Evolutionary conservation across 2,329 filamentous ascomycete genomes (phyloP).

Genomic region (Stromatinia cepivora): DNA sequence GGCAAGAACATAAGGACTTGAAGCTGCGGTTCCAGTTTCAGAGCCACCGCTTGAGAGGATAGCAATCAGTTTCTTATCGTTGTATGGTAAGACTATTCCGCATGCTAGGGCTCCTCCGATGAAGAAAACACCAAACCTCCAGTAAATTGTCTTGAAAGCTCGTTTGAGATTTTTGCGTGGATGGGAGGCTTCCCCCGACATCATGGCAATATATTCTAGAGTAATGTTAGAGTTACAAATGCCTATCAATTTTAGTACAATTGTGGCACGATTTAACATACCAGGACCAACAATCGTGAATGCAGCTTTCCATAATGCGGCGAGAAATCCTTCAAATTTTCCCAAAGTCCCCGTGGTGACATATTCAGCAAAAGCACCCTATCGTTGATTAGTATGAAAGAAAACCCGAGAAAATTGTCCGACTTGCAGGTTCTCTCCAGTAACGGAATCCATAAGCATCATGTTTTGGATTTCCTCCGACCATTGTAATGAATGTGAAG

Average conservation of each 20-base stretch:
- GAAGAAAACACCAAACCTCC: conserved; percentile 70
- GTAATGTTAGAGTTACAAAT: neutral
- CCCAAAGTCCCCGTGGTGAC: conserved; percentile 64
- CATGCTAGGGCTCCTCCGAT: conserved; percentile 66
- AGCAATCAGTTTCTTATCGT: conserved; percentile 56
- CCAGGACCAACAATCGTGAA: conserved; percentile 44
- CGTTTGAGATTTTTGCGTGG: conserved; percentile 63
- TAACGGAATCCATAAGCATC: conserved; percentile 71
- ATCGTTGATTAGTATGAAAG: neutral
- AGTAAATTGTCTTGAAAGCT: conserved; percentile 73
- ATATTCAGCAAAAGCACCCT: conserved; percentile 63
- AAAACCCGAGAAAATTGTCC: neutral
- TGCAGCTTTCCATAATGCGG: conserved; percentile 51
- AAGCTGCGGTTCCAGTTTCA: conserved; percentile 47
- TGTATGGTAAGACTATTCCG: conserved; percentile 65
- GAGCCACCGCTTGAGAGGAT: conserved; percentile 45
- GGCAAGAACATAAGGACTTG: conserved; percentile 51
- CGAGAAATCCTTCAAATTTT: conserved; percentile 67
- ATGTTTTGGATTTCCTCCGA: conserved; percentile 71
- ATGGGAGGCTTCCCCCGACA: conserved; percentile 67
- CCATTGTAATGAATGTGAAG: conserved; percentile 72
- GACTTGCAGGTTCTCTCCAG: conserved; percentile 53
- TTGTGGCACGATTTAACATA: conserved; percentile 47
- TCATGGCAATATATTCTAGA: conserved; percentile 59
- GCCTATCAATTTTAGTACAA: neutral